Conservation (phyloP, 805 yeast species). For the Myxozyma kluyveri region DNA sequence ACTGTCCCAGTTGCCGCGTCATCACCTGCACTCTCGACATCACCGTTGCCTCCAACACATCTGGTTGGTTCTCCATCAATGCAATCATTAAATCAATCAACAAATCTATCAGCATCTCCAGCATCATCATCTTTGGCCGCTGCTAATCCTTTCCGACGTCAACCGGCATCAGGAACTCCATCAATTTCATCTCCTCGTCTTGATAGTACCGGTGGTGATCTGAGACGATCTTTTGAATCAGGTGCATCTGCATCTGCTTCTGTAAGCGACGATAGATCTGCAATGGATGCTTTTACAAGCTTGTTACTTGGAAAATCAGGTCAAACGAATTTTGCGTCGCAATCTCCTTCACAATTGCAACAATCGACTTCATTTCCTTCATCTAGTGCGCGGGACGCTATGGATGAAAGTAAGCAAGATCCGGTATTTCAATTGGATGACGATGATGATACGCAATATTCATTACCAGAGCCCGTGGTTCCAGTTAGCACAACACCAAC, state of each 20-base stretch:
- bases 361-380: too few relatives aligned
- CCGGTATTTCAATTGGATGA: too few relatives aligned
- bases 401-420: too few relatives aligned
- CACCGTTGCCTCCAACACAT: background rate
- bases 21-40: background rate
- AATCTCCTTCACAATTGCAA: too few relatives aligned
- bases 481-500: too few relatives aligned
- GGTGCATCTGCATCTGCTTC: background rate
- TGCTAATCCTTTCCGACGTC: background rate
- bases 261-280: slow-evolving; percentile 5
- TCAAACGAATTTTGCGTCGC: too few relatives aligned
- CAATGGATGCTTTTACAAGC: slow-evolving; percentile 28
- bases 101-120: background rate
- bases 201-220: background rate
- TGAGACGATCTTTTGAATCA: background rate
- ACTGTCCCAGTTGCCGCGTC: background rate
- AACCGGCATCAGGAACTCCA: too few relatives aligned
- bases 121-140: background rate
- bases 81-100: background rate
- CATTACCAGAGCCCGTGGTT: too few relatives aligned
- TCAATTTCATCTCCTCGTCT: background rate
- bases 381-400: too few relatives aligned
- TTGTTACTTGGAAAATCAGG: slow-evolving; percentile 26
- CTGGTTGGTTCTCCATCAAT: background rate
- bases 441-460: too few relatives aligned